Percentiles rank a stretch among this genome's conserved stretches.
phyloP scores from a whole-genome alignment of 2,329 filamentous ascomycete species.

The Mycosphaerella sp. region DNA sequence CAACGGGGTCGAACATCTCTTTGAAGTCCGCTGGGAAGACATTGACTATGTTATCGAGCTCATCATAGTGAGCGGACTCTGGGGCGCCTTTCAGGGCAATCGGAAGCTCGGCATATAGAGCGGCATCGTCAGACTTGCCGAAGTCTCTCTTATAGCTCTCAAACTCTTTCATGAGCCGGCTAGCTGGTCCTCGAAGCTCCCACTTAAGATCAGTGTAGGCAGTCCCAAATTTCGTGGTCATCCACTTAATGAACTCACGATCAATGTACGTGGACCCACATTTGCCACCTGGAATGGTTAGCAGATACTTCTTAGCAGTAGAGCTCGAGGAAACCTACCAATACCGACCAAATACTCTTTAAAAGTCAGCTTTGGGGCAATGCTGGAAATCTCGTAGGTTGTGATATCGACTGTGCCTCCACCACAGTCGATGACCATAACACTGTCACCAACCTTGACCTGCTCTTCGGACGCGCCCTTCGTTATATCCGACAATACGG shows the following conservation, averaged over 20 bases:
- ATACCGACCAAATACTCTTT: conserved; percentile 13
- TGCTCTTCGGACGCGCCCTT: conserved; percentile 2
- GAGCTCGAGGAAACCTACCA: not conserved
- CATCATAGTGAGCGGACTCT: not conserved
- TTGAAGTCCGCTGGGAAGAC: not conserved
- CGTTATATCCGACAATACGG: not conserved
- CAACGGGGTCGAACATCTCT: conserved; percentile 12
- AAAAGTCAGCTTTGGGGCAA: conserved; percentile 4
- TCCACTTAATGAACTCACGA: conserved; percentile 15
- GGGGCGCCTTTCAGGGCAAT: not conserved
- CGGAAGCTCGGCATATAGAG: conserved; percentile 3
- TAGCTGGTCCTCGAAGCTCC: conserved; percentile 11
- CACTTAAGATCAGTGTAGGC: conserved; percentile 5
- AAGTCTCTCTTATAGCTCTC: conserved; percentile 12
- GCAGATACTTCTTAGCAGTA: not conserved
- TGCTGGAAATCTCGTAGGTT: conserved; percentile 8
- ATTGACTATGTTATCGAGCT: not conserved
- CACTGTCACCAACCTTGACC: conserved; percentile 7
- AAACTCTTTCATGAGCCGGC: conserved; percentile 16
- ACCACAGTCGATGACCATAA: conserved; percentile 17
- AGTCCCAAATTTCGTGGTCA: conserved; percentile 9
- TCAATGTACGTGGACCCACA: conserved; percentile 20
- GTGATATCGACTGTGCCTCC: conserved; percentile 18
- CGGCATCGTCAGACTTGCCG: conserved; percentile 2
- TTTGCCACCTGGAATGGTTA: conserved; percentile 8